Evolutionary conservation across 306 rosid species (phyloP).

Genomic region (Quercus engelmannii): DNA sequence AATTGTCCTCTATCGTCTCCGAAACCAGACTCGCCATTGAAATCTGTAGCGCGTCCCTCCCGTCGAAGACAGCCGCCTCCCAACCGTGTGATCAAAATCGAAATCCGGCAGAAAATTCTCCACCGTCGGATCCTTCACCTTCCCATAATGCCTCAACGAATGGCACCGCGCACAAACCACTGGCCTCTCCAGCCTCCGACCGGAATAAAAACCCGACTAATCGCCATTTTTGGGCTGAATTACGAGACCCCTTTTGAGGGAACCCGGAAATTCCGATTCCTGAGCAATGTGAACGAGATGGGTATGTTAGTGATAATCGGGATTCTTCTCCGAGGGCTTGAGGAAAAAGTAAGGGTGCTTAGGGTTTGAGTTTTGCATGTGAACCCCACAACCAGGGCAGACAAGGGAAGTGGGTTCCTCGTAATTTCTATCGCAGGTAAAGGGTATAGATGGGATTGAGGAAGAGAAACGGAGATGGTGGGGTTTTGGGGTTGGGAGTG

Average conservation of each 20-base stretch:
- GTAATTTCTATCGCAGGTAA: constrained; percentile 76
- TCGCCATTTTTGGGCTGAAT: constrained; percentile 33
- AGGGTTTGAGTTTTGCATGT: constrained; percentile 65
- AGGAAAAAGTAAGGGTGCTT: constrained; percentile 76
- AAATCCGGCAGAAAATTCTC: constrained; percentile 87
- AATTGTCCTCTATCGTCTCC: constrained; percentile 62
- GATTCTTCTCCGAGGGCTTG: constrained; percentile 65
- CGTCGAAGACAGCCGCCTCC: constrained; percentile 61
- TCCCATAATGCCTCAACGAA: constrained; percentile 82
- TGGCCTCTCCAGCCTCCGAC: constrained; percentile 36
- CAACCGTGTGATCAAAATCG: constrained; percentile 76
- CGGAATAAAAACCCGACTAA: constrained; percentile 2
- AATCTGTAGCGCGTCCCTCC: constrained; percentile 66
- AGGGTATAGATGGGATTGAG: constrained; percentile 14
- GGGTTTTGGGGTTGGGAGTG: not conserved
- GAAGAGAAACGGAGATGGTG: not conserved
- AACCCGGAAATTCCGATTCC: constrained; percentile 66
- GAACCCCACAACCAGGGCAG: constrained; percentile 90
- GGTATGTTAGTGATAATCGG: constrained; percentile 31
- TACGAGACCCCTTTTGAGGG: constrained; percentile 63
- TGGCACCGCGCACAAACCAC: constrained; percentile 88
- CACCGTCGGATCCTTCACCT: constrained; percentile 73
- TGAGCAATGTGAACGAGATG: constrained; percentile 55
- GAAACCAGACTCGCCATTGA: constrained; percentile 74
- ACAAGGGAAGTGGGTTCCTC: constrained; percentile 52